phyloP scores from a whole-genome alignment of 2,329 filamentous ascomycete genomes.

The Ramularia endophylla region DNA sequence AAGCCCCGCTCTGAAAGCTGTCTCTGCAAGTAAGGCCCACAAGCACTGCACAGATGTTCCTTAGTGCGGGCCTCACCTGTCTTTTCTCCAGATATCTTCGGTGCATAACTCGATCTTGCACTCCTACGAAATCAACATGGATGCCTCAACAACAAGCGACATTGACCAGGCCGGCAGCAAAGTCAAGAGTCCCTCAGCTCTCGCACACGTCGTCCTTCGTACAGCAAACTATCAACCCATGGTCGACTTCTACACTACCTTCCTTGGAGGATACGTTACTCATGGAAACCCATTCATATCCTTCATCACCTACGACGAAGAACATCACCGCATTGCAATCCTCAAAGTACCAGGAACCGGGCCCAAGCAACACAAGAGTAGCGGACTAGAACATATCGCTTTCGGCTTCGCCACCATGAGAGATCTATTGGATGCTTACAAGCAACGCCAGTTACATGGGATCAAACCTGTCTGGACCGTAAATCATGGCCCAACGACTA shows the following conservation, averaged over 20 bases:
- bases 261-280: slow-evolving; percentile 16
- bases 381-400: slow-evolving; percentile 23
- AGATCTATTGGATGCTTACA: slow-evolving; percentile 15
- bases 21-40: no score
- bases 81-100: no score
- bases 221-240: slow-evolving; percentile 18
- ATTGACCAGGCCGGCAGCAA: slow-evolving; percentile 10
- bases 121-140: neutral
- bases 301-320: slow-evolving; percentile 23
- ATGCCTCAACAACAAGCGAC: neutral
- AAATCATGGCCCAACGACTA: slow-evolving; percentile 19
- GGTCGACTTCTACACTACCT: slow-evolving; percentile 21
- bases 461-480: slow-evolving; percentile 19
- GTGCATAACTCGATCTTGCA: no score
- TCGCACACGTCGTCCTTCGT: slow-evolving; percentile 23
- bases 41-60: no score
- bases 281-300: slow-evolving; percentile 14
- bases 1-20: no score
- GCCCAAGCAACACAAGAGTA: slow-evolving; percentile 9
- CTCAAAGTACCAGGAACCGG: slow-evolving; percentile 8
- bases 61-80: no score
- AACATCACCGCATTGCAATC: slow-evolving; percentile 24
- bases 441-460: slow-evolving; percentile 15
- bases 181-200: slow-evolving; percentile 14
- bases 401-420: slow-evolving; percentile 16